Percentiles rank a stretch among this genome's conserved stretches.
These are phyloP conservation scores for Aspergillus carlsbadensis DNA, from an alignment of 495 filamentous ascomycete species.

Conservation along the genomic window DNA sequence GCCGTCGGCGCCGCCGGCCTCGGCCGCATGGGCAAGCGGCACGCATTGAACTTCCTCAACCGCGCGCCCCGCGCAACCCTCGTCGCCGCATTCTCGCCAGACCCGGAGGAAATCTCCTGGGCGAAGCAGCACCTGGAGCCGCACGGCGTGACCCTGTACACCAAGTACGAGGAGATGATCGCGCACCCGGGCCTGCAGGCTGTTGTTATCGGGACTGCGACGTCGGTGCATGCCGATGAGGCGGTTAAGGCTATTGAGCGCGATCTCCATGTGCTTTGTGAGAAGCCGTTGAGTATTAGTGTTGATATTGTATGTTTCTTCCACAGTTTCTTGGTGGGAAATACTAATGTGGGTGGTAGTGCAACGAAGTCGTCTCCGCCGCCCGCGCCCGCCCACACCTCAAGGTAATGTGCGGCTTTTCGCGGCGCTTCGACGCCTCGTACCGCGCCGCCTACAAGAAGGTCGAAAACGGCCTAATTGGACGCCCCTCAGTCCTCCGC, in stretches of 20 bases:
- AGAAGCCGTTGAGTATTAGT: slow-evolving; percentile 53
- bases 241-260: slow-evolving; percentile 54
- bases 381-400: slow-evolving; percentile 48
- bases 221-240: slow-evolving; percentile 56
- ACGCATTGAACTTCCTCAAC: slow-evolving; percentile 53
- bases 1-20: slow-evolving; percentile 52
- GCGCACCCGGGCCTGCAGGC: slow-evolving; percentile 52
- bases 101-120: slow-evolving; percentile 51
- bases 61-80: slow-evolving; percentile 52
- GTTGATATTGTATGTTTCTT: slow-evolving; percentile 44
- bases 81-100: slow-evolving; percentile 51
- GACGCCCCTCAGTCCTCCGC: slow-evolving; percentile 51
- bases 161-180: slow-evolving; percentile 57
- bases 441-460: slow-evolving; percentile 52
- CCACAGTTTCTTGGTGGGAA: background rate
- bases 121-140: slow-evolving; percentile 47
- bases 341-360: slow-evolving; percentile 35
- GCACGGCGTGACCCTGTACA: slow-evolving; percentile 46
- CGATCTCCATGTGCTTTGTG: slow-evolving; percentile 55
- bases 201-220: slow-evolving; percentile 52
- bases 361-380: slow-evolving; percentile 49
- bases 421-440: slow-evolving; percentile 55
- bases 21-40: slow-evolving; percentile 58
- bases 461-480: slow-evolving; percentile 48
- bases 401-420: slow-evolving; percentile 61